phyloP scores from a whole-genome alignment of 2,329 filamentous ascomycete genomes.

The Aspergillus ustus region DNA sequence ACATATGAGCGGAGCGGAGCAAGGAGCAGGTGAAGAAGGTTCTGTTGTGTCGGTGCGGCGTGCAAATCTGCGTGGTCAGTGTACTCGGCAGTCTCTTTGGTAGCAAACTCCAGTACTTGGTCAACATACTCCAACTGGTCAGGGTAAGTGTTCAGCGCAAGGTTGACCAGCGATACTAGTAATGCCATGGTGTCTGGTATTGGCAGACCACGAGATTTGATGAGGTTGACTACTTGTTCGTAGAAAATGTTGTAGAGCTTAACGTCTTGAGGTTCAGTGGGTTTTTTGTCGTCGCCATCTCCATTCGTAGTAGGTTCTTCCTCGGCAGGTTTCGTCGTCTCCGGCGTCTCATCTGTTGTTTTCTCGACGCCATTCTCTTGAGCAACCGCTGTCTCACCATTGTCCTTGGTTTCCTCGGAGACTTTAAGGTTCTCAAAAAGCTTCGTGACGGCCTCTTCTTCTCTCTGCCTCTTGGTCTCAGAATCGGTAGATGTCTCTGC shows the following conservation, averaged over 20 bases:
- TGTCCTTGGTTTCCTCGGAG: conserved; percentile 58
- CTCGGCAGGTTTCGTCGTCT: conserved; percentile 25
- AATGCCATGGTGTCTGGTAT: conserved; percentile 95
- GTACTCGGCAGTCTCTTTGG: conserved; percentile 83
- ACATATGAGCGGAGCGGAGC: conserved; percentile 87
- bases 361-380: conserved; percentile 47
- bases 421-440: conserved; percentile 80
- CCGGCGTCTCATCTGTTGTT: conserved; percentile 31
- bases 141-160: conserved; percentile 95
- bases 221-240: conserved; percentile 89
- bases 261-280: conserved; percentile 62
- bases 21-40: conserved; percentile 85
- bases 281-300: conserved; percentile 41
- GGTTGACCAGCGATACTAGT: conserved; percentile 88
- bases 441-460: conserved; percentile 80
- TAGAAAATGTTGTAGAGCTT: conserved; percentile 98
- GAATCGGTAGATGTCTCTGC: conserved; percentile 71
- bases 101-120: conserved; percentile 87
- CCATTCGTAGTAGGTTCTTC: conserved; percentile 39
- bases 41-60: conserved; percentile 83
- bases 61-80: conserved; percentile 95
- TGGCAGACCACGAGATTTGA: conserved; percentile 85
- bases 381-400: conserved; percentile 33
- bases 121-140: conserved; percentile 92
- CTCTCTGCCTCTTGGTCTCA: conserved; percentile 74